Evolutionary conservation across 176 grass and related monocot species (phyloP).

Genomic region (Lolium multiflorum): DNA sequence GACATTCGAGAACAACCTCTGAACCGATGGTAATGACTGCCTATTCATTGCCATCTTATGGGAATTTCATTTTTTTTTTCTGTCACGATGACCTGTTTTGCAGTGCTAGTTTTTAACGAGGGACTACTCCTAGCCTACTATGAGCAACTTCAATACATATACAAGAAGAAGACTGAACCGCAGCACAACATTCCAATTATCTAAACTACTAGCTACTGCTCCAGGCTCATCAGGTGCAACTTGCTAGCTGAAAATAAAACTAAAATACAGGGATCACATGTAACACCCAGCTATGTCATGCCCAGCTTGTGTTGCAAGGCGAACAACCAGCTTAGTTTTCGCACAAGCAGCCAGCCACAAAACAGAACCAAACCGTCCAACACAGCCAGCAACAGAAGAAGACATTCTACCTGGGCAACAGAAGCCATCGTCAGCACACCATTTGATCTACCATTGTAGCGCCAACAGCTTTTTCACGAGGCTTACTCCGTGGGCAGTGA

Average conservation of each 20-base stretch:
- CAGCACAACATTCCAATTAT: no score
- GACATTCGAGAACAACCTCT: conserved; percentile 39
- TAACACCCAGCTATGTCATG: no score
- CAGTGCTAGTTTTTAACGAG: conserved; percentile 19
- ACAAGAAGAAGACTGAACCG: no score
- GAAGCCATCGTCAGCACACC: background rate
- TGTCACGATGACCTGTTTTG: conserved; percentile 1
- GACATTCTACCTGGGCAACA: background rate
- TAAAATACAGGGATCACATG: no score
- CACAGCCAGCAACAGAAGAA: background rate
- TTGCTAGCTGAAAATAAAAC: no score
- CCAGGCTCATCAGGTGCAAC: no score
- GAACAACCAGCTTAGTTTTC: no score
- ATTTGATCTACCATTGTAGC: background rate
- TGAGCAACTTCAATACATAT: no score
- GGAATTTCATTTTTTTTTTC: background rate
- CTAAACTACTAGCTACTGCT: no score
- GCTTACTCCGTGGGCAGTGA: background rate
- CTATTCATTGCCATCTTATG: background rate
- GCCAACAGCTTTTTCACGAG: no score
- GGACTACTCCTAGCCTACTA: background rate
- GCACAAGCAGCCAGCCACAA: no score
- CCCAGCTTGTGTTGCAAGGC: no score
- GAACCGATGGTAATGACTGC: conserved; percentile 33
- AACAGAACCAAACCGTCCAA: background rate